Conservation (phyloP, 148 eudicot genomes). For the Silene uniflora region DNA sequence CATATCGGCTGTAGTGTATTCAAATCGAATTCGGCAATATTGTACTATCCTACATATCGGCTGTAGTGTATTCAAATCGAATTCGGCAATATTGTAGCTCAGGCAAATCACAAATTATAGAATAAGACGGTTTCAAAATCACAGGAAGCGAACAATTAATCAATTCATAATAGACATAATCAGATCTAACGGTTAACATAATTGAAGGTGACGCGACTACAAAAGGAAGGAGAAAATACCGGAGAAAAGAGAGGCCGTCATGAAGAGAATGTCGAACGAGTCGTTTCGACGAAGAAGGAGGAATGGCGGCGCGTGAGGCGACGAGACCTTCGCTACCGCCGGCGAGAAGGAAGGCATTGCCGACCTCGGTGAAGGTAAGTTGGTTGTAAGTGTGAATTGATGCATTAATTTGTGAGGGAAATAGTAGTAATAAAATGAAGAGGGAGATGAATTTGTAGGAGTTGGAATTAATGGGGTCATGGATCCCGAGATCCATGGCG, state of each 20-base stretch:
- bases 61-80: too few species aligned
- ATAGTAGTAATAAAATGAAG: not conserved
- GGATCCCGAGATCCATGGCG: conserved; percentile 36
- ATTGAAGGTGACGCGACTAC: not conserved
- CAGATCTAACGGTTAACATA: not conserved
- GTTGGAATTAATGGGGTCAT: too few species aligned
- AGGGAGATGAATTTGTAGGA: not conserved
- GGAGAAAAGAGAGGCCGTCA: conserved; percentile 68
- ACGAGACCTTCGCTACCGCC: conserved; percentile 90
- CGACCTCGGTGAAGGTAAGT: conserved; percentile 72
- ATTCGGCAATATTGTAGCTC: too few species aligned
- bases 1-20: too few species aligned
- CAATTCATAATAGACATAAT: not conserved
- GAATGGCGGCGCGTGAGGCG: conserved; percentile 37
- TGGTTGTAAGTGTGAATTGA: conserved; percentile 70
- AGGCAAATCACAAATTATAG: too few species aligned
- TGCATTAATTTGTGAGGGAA: conserved; percentile 19
- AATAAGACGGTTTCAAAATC: too few species aligned
- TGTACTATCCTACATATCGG: too few species aligned
- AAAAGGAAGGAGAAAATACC: conserved; percentile 31
- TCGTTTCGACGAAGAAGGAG: conserved; percentile 29
- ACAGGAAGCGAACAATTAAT: too few species aligned
- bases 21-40: too few species aligned
- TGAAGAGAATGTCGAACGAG: conserved; percentile 28
- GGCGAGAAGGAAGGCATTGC: conserved; percentile 71